phyloP scores from a whole-genome alignment of 73 alveolate species.

The Tetrahymena malaccensis region DNA sequence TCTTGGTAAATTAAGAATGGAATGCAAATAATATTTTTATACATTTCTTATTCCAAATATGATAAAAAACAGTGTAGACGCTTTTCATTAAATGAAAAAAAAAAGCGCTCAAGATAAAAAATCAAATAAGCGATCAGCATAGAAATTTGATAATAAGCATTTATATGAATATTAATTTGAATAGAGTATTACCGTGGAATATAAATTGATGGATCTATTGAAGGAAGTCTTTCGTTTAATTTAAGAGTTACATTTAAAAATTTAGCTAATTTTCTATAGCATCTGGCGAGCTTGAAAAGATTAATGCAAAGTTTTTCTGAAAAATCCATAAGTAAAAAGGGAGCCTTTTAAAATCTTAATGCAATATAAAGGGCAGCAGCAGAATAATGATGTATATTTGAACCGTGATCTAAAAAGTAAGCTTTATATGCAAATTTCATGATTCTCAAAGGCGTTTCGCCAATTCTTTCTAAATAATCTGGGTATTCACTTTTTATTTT shows the following conservation, averaged over 20 bases:
- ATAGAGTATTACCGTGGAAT: conserved; percentile 45
- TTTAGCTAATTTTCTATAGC: conserved; percentile 75
- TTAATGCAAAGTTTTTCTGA: conserved; percentile 77
- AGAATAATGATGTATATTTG: not conserved
- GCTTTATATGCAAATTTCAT: not conserved
- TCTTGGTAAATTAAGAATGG: not conserved
- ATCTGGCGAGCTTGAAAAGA: conserved; percentile 73
- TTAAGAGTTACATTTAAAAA: conserved; percentile 38
- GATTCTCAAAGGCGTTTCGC: not conserved
- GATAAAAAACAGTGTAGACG: not conserved
- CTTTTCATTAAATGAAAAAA: not conserved
- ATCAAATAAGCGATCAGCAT: not conserved
- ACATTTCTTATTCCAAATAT: conserved; percentile 9
- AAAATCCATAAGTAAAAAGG: conserved; percentile 89
- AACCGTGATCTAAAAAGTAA: not conserved
- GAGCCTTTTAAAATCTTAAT: conserved; percentile 74
- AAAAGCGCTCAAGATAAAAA: not conserved
- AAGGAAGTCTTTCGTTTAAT: not conserved
- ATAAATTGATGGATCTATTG: conserved; percentile 84
- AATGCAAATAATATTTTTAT: conserved; percentile 39
- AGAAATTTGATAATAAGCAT: not conserved
- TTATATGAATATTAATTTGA: not conserved
- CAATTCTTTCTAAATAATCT: not conserved
- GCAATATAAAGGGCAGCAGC: conserved; percentile 71
- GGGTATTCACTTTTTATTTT: not conserved